Evolutionary conservation across 2,329 filamentous ascomycete species (phyloP), one percentile per base, ranked within the genome.

Genomic region (Intubia oerlemansii): DNA sequence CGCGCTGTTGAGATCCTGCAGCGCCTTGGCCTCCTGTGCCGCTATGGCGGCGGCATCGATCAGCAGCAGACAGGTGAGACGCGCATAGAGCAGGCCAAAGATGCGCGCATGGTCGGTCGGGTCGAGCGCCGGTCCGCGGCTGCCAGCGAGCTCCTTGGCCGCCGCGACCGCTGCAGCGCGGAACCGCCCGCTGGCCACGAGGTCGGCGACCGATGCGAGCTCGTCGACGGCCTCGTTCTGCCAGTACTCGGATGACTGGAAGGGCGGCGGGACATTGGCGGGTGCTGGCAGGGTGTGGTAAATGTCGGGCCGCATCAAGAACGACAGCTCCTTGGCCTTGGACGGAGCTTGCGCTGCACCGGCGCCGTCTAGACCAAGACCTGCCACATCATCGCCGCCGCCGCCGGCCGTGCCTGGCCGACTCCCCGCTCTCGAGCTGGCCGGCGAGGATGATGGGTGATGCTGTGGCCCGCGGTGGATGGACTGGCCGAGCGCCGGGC

Each of bases 231-330:
- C 60, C 0, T 67, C 53, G 1, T 57, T 47, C 1, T 79, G 72
- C 37, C 72, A 66, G 35, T 71, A 59, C 13, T 67, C 49, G 0
- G 78, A 65, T 37, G 66, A 65, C 35, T 78, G 68, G 47, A 92
- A 85, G 4, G 80, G 52, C 0, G 55, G 42, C 0, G 69, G 66
- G 10, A 71, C 49, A 36, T 61, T 57, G 25, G 68, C 59, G 11
- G 62, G 63, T n/a, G n/a, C n/a, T 1, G 75, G 71, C 15, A 93
- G 57, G 2, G 75, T 69, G 44, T 92, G 84, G 54, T 85, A 93
- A 32, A 84, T 74, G 37, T 80, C 68, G 4, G 79, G 72, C 13
- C 73, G 67, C 9, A 88, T 64, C 25, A 93, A 68, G 46, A 76
- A 85, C 12, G 72, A 68, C 39, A 92, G 77, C 52, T 91, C 75